phyloP scores from a whole-genome alignment of 2,329 filamentous ascomycete genomes.

The Dichotomopilus funicola region DNA sequence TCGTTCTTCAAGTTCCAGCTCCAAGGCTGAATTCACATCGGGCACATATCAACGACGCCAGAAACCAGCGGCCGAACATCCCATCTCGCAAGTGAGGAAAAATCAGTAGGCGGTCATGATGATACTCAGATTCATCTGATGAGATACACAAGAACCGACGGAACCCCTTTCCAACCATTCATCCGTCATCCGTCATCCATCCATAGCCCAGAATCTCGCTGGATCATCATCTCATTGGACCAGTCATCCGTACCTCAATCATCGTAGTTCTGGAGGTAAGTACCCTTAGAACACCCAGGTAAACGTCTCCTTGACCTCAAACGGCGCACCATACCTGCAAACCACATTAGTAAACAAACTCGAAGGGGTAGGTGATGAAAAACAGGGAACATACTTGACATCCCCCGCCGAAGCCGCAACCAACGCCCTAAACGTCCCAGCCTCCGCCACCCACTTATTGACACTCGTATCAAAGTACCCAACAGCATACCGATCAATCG shows the following conservation, averaged over 20 bases:
- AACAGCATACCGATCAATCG: conserved; percentile 44
- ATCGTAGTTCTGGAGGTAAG: no score
- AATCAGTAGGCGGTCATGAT: no score
- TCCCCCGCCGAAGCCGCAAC: conserved; percentile 57
- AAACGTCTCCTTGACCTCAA: conserved; percentile 58
- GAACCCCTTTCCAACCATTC: not conserved
- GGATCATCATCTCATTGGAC: no score
- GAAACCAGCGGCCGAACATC: no score
- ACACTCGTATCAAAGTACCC: conserved; percentile 58
- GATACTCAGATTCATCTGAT: no score
- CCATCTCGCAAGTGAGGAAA: no score
- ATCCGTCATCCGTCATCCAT: not conserved
- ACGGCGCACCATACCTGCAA: conserved; percentile 32
- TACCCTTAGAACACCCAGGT: conserved; percentile 58
- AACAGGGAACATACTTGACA: conserved; percentile 43
- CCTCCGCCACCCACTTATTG: conserved; percentile 58
- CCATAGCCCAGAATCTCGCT: not conserved
- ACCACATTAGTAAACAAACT: conserved; percentile 18
- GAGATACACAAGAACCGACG: no score
- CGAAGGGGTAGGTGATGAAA: not conserved
- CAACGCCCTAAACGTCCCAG: conserved; percentile 54
- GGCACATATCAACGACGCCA: no score
- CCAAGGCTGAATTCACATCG: no score
- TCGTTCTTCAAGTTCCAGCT: no score
- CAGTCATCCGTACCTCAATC: no score